Percentiles rank a stretch among this genome's conserved stretches.
Evolutionary conservation across 2,329 filamentous ascomycete genomes (phyloP).

Genomic region (Aspergillus pseudoterreus): DNA sequence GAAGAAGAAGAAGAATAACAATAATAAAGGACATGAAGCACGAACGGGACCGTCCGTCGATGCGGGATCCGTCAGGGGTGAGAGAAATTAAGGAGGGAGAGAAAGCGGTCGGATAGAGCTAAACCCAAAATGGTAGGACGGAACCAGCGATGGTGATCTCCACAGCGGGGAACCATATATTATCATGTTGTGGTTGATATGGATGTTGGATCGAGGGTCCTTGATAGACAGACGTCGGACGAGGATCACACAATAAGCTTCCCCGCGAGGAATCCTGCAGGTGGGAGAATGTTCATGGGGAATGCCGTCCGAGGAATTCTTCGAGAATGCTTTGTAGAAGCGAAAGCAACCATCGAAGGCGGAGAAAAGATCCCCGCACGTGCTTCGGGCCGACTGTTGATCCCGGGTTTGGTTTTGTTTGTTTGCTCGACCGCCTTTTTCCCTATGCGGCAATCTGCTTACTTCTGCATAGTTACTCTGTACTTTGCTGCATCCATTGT

Average conservation of each 20-base stretch:
- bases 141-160: conserved; percentile 3
- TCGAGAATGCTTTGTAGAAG: background rate
- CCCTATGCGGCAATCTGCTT: background rate
- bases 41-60: too few species aligned
- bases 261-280: too few species aligned
- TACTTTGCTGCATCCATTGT: too few species aligned
- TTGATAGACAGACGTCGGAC: too few species aligned
- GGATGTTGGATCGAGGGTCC: too few species aligned
- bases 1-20: too few species aligned
- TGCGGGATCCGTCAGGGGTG: background rate
- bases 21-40: too few species aligned
- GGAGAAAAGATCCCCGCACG: background rate
- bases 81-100: conserved; percentile 6
- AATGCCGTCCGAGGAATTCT: background rate
- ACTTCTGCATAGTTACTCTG: background rate
- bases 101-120: conserved; percentile 8
- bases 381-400: background rate
- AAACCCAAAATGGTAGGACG: background rate
- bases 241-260: background rate
- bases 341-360: background rate
- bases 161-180: conserved; percentile 11
- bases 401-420: background rate
- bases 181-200: background rate
- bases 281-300: too few species aligned
- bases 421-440: background rate